phyloP scores from a whole-genome alignment of 768 basidiomycete genomes.

The Russula virescens region DNA sequence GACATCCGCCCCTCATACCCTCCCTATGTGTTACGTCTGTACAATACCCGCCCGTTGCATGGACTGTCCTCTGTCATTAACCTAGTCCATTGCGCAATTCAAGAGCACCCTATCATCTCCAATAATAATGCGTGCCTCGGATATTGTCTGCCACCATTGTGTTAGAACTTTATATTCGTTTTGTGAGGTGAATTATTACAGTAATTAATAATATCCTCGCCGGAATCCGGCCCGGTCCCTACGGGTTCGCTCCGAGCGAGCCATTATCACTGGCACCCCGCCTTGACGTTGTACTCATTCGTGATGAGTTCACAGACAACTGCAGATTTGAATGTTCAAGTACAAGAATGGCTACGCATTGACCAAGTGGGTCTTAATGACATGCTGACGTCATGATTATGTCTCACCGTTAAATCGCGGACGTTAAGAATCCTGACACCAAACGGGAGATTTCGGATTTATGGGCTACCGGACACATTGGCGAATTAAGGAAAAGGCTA shows the following conservation, averaged over 20 bases:
- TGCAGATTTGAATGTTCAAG: conserved; percentile 38
- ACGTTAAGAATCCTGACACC: conserved; percentile 44
- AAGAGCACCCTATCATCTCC: no score
- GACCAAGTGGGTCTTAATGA: conserved; percentile 36
- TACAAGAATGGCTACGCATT: conserved; percentile 46
- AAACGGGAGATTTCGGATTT: conserved; percentile 44
- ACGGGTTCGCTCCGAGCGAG: no score
- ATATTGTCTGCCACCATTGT: no score
- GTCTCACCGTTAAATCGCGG: neutral
- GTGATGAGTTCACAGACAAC: conserved; percentile 5
- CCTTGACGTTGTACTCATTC: neutral
- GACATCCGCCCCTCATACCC: neutral
- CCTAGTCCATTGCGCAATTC: no score
- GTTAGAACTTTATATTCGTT: no score
- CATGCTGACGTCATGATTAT: neutral
- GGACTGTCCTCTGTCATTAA: no score
- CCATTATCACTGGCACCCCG: no score
- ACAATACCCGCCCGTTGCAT: no score
- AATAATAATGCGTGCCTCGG: no score
- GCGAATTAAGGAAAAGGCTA: conserved; percentile 53
- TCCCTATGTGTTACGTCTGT: neutral
- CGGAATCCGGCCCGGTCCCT: no score
- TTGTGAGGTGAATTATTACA: no score
- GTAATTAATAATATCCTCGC: no score
- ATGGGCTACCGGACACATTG: conserved; percentile 37